A percentile compares a stretch with the other conserved stretches of the same genome.
Conservation (phyloP, 331 rosid species). For the Cydonia oblonga region DNA sequence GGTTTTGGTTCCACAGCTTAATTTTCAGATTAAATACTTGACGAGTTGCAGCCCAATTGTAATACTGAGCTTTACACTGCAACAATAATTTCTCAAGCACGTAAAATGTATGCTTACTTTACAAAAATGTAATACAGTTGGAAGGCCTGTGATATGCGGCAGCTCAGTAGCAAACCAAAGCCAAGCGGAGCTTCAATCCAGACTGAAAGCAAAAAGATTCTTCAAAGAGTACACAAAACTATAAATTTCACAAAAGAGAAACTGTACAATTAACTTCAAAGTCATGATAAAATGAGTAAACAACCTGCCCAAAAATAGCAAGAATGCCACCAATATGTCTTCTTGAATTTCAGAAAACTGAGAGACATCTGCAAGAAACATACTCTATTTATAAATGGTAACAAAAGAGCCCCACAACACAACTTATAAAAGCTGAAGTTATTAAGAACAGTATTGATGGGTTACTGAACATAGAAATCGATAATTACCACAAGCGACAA, state of each 20-base stretch:
- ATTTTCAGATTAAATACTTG: slow-evolving; percentile 4
- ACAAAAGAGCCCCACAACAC: neutral
- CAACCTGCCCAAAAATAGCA: slow-evolving; percentile 96
- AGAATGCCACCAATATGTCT: slow-evolving; percentile 69
- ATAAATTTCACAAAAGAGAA: neutral
- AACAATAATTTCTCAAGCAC: neutral
- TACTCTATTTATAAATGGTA: neutral
- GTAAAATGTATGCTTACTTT: slow-evolving; percentile 47
- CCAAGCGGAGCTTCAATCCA: slow-evolving; percentile 95
- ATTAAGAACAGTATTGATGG: neutral
- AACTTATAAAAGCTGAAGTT: neutral
- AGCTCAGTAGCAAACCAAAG: slow-evolving; percentile 78
- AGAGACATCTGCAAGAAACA: slow-evolving; percentile 41
- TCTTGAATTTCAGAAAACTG: slow-evolving; percentile 41
- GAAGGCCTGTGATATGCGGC: slow-evolving; percentile 74
- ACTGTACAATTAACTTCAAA: neutral
- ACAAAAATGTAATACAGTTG: slow-evolving; percentile 78
- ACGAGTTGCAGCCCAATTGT: neutral
- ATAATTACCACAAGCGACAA: slow-evolving; percentile 58
- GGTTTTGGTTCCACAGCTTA: neutral
- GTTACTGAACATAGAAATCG: neutral
- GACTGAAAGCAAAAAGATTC: slow-evolving; percentile 48
- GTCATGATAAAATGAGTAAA: slow-evolving; percentile 15
- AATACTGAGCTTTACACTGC: neutral
- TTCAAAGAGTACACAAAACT: neutral